Percentiles rank a stretch among this genome's conserved stretches.
Conservation (phyloP, 2,329 filamentous ascomycete species). For the Penicillium sp. region DNA sequence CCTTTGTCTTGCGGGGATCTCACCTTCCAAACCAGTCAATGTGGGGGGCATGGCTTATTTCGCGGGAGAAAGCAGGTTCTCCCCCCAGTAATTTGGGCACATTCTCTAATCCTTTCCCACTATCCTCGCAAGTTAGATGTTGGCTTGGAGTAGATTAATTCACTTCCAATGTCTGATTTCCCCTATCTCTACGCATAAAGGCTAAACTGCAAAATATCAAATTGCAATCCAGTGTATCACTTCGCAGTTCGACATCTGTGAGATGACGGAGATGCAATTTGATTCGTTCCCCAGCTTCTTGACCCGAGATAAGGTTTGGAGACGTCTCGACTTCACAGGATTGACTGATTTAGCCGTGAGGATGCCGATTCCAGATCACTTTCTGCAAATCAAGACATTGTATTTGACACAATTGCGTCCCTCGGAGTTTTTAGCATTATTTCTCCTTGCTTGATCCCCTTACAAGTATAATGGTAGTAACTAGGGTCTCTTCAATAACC, state of each 20-base stretch:
- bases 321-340: slow-evolving; percentile 3
- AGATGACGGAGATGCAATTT: slow-evolving; percentile 10
- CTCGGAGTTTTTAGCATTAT: slow-evolving; percentile 12
- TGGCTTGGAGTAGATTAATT: neutral
- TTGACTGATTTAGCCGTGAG: slow-evolving; percentile 1
- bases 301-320: slow-evolving; percentile 9
- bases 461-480: slow-evolving; percentile 5
- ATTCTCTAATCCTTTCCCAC: slow-evolving; percentile 15
- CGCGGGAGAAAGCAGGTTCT: slow-evolving; percentile 25
- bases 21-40: slow-evolving; percentile 18
- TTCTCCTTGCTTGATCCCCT: slow-evolving; percentile 22
- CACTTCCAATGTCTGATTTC: neutral
- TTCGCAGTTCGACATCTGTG: slow-evolving; percentile 7
- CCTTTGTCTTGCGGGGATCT: slow-evolving; percentile 22
- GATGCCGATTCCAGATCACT: neutral
- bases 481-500: slow-evolving; percentile 15
- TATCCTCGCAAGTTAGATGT: slow-evolving; percentile 4
- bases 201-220: too few relatives aligned
- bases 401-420: slow-evolving; percentile 7
- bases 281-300: slow-evolving; percentile 9
- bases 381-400: neutral
- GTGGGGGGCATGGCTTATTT: slow-evolving; percentile 16
- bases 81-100: slow-evolving; percentile 8
- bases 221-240: neutral
- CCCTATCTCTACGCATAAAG: neutral